Evolutionary conservation across 2,329 filamentous ascomycete genomes (phyloP).

Genomic region (Pseudonectria foliicola): DNA sequence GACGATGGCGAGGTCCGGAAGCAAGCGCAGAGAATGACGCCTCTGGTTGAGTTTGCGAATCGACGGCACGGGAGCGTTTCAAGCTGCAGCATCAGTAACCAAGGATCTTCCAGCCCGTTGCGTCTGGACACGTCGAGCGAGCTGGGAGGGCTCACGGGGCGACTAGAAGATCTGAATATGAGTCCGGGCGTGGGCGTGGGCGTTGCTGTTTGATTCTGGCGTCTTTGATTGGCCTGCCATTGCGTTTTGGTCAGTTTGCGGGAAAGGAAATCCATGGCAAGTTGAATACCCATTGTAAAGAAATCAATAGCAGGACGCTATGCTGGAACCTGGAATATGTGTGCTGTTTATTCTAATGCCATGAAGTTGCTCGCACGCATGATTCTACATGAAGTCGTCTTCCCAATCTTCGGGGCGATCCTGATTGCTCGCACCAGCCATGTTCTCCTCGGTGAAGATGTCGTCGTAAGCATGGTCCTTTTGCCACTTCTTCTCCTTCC

Average conservation of each 20-base stretch:
- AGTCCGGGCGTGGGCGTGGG: constrained; percentile 24
- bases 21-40: constrained; percentile 5
- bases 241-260: too few species aligned
- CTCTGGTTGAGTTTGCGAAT: constrained; percentile 3
- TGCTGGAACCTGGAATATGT: too few species aligned
- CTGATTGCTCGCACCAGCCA: constrained; percentile 76
- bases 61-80: constrained; percentile 8
- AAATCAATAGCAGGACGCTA: too few species aligned
- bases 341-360: too few species aligned
- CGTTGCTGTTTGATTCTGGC: constrained; percentile 17
- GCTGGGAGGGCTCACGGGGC: constrained; percentile 20
- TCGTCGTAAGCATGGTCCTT: constrained; percentile 98
- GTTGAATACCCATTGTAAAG: too few species aligned
- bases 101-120: constrained; percentile 20
- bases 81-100: constrained; percentile 11
- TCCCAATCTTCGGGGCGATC: constrained; percentile 69
- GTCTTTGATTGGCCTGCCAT: too few species aligned
- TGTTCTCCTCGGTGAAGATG: constrained; percentile 74
- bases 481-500: constrained; percentile 84
- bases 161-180: constrained; percentile 28
- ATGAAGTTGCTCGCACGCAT: neutral
- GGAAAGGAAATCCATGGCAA: too few species aligned
- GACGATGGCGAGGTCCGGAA: constrained; percentile 11
- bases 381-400: constrained; percentile 81
- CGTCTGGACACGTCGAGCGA: constrained; percentile 22